Conservation (phyloP, 495 filamentous ascomycete species). For the Cercophora samala region DNA sequence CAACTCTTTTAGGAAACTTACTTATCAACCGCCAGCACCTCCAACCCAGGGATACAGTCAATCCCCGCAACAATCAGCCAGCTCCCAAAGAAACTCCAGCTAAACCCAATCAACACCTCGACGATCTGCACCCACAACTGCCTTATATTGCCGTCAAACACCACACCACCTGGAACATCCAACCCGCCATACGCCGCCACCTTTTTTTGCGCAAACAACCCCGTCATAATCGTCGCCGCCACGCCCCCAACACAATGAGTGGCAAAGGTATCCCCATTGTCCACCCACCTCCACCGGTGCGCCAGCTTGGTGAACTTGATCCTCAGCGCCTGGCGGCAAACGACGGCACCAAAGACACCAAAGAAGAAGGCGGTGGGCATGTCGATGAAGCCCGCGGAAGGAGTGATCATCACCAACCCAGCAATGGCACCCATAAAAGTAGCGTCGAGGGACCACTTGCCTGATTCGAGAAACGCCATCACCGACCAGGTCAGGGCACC, state of each 20-base stretch:
- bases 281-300: constrained; percentile 46
- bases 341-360: constrained; percentile 75
- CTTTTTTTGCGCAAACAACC: constrained; percentile 59
- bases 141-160: constrained; percentile 27
- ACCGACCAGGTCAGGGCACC: constrained; percentile 80
- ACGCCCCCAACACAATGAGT: constrained; percentile 74
- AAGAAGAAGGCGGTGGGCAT: constrained; percentile 82
- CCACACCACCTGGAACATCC: constrained; percentile 27
- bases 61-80: constrained; percentile 30
- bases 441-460: constrained; percentile 95
- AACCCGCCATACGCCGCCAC: constrained; percentile 31
- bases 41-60: constrained; percentile 30
- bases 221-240: constrained; percentile 74
- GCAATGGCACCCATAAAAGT: constrained; percentile 91
- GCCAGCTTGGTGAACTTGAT: constrained; percentile 67
- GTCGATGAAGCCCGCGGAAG: constrained; percentile 75
- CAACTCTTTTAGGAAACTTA: constrained; percentile 8
- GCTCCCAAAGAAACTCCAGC: constrained; percentile 29
- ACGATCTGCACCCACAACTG: constrained; percentile 31
- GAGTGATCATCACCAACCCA: constrained; percentile 80
- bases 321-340: constrained; percentile 91
- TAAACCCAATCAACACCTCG: constrained; percentile 27
- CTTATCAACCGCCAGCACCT: constrained; percentile 32
- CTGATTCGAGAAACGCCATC: constrained; percentile 81
- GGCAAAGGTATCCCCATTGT: constrained; percentile 80